These are phyloP conservation scores for Colletotrichum truncatum DNA, from an alignment of 2,329 filamentous ascomycete species.

Conservation along the genomic window DNA sequence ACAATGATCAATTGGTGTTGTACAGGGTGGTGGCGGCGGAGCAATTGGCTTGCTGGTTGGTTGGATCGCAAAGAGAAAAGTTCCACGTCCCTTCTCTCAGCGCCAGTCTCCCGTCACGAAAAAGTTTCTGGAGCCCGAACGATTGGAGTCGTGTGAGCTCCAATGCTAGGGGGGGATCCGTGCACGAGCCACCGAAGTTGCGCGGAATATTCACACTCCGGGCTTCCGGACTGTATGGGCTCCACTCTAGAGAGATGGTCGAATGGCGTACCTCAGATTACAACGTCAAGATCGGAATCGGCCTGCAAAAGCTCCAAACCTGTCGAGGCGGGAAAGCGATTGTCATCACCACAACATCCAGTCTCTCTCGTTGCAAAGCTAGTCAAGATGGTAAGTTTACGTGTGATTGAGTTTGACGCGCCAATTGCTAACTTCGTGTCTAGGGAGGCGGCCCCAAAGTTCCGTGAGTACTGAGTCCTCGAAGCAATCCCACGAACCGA, in stretches of 20 bases:
- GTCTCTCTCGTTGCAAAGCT: slow-evolving; percentile 43
- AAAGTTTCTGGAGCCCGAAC: slow-evolving; percentile 45
- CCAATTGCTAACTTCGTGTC: slow-evolving; percentile 48
- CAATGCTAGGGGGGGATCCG: slow-evolving; percentile 2
- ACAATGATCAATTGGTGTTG: slow-evolving; percentile 17
- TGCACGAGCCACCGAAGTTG: slow-evolving; percentile 15
- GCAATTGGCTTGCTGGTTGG: slow-evolving; percentile 46
- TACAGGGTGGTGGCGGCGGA: slow-evolving; percentile 29
- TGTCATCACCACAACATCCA: slow-evolving; percentile 29
- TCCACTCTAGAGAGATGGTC: slow-evolving; percentile 16
- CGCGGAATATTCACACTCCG: slow-evolving; percentile 24
- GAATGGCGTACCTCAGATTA: slow-evolving; percentile 19
- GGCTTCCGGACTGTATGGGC: slow-evolving; percentile 5
- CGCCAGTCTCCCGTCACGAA: slow-evolving; percentile 34
- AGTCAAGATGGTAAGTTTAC: slow-evolving; percentile 65
- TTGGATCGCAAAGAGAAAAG: slow-evolving; percentile 18
- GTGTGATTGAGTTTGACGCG: neutral
- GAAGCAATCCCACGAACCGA: neutral
- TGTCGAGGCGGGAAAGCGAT: slow-evolving; percentile 33
- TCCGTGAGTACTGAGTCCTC: slow-evolving; percentile 56
- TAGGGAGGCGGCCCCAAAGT: slow-evolving; percentile 80
- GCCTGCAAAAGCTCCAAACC: slow-evolving; percentile 22
- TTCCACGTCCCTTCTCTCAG: slow-evolving; percentile 25
- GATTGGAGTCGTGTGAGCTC: slow-evolving; percentile 45
- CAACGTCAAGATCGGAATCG: slow-evolving; percentile 12